Evolutionary conservation across 176 grass and related monocot species (phyloP).

Genomic region (Juncus effusus): DNA sequence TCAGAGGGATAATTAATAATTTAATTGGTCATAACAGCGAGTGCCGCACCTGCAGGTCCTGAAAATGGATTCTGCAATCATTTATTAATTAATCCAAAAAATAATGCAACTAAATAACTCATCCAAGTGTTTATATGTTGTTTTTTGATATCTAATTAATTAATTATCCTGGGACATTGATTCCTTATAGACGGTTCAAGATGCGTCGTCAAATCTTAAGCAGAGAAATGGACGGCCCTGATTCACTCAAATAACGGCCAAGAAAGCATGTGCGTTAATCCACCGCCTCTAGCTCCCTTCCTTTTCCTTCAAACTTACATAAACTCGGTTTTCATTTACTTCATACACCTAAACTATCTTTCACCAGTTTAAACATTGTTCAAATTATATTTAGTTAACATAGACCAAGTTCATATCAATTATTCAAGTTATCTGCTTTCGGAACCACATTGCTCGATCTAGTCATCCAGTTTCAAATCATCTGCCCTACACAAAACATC

Average conservation of each 20-base stretch:
- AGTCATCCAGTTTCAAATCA: slow-evolving; percentile 8
- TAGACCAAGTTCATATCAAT: slow-evolving; percentile 8
- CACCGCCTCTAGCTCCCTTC: neutral
- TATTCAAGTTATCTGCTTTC: neutral
- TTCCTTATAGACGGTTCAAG: slow-evolving; percentile 9
- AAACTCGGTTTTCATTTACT: neutral
- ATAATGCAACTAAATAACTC: neutral
- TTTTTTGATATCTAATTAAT: slow-evolving; percentile 7
- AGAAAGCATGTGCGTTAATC: slow-evolving; percentile 11
- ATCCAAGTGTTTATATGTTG: neutral
- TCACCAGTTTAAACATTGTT: neutral
- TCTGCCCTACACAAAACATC: neutral
- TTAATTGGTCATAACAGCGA: slow-evolving; percentile 6
- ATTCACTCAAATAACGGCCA: neutral
- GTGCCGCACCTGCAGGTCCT: slow-evolving; percentile 4
- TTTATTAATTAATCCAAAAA: neutral
- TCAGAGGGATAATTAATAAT: neutral
- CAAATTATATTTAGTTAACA: neutral
- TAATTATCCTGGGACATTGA: neutral
- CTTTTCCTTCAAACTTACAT: neutral
- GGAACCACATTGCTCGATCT: slow-evolving; percentile 1
- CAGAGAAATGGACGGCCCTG: neutral
- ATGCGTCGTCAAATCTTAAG: neutral
- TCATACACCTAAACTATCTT: neutral
- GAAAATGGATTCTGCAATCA: neutral